A percentile compares a stretch with the other conserved stretches of the same genome.
Evolutionary conservation across 2,329 filamentous ascomycete genomes (phyloP).

Genomic region (Passalora sequoiae): DNA sequence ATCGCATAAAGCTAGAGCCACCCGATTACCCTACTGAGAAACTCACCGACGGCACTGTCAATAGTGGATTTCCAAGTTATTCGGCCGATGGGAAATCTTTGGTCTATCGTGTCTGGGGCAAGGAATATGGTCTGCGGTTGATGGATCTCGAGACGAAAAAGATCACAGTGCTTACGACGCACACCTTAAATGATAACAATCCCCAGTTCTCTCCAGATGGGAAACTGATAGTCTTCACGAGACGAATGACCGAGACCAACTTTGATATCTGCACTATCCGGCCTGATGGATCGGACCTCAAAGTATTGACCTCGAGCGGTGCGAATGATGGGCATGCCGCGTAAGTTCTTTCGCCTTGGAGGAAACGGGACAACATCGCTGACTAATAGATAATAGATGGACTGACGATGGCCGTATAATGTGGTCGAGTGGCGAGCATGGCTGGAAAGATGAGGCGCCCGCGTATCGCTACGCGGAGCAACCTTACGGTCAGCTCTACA

Average conservation of each 20-base stretch:
- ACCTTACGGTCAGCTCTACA: constrained; percentile 8
- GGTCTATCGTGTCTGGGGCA: constrained; percentile 13
- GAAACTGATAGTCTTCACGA: constrained; percentile 12
- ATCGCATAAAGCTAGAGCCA: not conserved
- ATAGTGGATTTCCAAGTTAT: constrained; percentile 11
- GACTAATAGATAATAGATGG: not conserved
- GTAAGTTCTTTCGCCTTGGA: not conserved
- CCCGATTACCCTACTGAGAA: not conserved
- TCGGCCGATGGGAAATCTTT: constrained; percentile 8
- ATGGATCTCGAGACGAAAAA: constrained; percentile 9
- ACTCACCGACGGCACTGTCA: constrained; percentile 11
- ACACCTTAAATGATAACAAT: constrained; percentile 9
- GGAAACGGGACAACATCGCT: not conserved
- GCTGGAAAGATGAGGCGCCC: constrained; percentile 10
- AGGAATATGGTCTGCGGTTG: constrained; percentile 10
- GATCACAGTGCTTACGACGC: constrained; percentile 8
- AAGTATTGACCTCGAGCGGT: constrained; percentile 9
- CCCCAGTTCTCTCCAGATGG: constrained; percentile 12
- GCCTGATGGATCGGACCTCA: constrained; percentile 13
- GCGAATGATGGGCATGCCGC: constrained; percentile 16
- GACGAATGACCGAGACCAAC: constrained; percentile 11
- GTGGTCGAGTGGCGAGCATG: constrained; percentile 11
- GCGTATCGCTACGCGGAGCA: constrained; percentile 7
- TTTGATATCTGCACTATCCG: constrained; percentile 15
- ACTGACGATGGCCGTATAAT: constrained; percentile 9